A percentile compares a stretch with the other conserved stretches of the same genome.
phyloP scores from a whole-genome alignment of 345 rosid species.

The Sonneratia caseolaris region DNA sequence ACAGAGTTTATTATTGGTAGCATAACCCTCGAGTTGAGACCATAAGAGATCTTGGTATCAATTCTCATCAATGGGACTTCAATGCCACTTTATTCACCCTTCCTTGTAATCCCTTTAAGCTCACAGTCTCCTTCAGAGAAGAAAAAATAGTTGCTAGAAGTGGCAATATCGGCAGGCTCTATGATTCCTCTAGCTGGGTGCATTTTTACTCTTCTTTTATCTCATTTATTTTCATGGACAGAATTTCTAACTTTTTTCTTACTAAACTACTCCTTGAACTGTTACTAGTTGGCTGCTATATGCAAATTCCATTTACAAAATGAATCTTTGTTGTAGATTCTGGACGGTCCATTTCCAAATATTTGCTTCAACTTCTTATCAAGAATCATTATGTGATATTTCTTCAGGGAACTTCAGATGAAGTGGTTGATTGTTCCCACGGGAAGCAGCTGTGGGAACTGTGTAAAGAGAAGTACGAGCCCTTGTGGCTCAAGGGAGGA shows the following conservation, averaged over 20 bases:
- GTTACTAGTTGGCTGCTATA: not conserved
- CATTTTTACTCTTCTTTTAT: not conserved
- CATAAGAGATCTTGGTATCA: too few relatives aligned
- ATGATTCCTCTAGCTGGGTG: too few relatives aligned
- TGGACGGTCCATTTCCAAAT: not conserved
- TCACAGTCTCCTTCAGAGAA: not conserved
- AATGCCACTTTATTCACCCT: too few relatives aligned
- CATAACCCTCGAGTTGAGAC: too few relatives aligned
- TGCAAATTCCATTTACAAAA: not conserved
- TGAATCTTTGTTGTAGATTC: not conserved
- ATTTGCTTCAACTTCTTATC: not conserved
- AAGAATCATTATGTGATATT: not conserved
- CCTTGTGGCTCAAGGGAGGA: slow-evolving; percentile 86
- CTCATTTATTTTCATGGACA: not conserved
- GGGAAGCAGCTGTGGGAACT: slow-evolving; percentile 95
- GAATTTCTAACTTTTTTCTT: not conserved
- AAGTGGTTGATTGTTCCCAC: slow-evolving; percentile 90
- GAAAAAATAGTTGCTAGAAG: not conserved
- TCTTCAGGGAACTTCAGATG: slow-evolving; percentile 85
- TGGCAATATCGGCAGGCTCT: not conserved
- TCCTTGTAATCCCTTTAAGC: too few relatives aligned
- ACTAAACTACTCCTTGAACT: not conserved
- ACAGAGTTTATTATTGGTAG: too few relatives aligned
- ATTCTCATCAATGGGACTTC: too few relatives aligned
- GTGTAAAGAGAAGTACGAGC: slow-evolving; percentile 84